Conservation (phyloP, 257 asterid genomes). For the Apocynum venetum region DNA sequence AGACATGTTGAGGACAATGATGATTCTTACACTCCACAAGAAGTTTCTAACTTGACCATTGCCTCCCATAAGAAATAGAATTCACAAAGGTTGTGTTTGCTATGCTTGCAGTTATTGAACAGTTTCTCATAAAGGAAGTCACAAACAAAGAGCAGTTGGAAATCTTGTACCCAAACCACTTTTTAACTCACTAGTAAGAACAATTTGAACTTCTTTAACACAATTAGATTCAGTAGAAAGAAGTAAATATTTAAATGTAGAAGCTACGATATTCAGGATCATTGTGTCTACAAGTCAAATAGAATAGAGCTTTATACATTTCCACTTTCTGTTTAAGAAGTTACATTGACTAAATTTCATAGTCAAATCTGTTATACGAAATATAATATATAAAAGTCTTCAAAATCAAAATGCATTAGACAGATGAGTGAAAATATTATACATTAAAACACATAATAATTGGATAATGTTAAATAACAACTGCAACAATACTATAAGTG, state of each 20-base stretch:
- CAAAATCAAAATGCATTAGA: background rate
- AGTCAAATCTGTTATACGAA: background rate
- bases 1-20: background rate
- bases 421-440: background rate
- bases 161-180: background rate
- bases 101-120: background rate
- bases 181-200: background rate
- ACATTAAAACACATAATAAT: background rate
- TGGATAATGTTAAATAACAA: background rate
- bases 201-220: background rate
- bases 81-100: background rate
- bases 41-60: background rate
- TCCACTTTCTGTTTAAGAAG: background rate
- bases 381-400: background rate
- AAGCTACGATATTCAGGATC: conserved; percentile 1
- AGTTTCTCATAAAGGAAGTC: background rate
- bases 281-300: background rate
- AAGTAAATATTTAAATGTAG: background rate
- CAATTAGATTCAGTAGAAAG: background rate
- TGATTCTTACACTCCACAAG: background rate
- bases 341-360: background rate
- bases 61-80: background rate
- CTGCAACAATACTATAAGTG: background rate
- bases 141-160: too few species aligned
- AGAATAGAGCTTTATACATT: background rate